Evolutionary conservation across 2,329 filamentous ascomycete species (phyloP).

Genomic region (Lasiodiplodia citricola): DNA sequence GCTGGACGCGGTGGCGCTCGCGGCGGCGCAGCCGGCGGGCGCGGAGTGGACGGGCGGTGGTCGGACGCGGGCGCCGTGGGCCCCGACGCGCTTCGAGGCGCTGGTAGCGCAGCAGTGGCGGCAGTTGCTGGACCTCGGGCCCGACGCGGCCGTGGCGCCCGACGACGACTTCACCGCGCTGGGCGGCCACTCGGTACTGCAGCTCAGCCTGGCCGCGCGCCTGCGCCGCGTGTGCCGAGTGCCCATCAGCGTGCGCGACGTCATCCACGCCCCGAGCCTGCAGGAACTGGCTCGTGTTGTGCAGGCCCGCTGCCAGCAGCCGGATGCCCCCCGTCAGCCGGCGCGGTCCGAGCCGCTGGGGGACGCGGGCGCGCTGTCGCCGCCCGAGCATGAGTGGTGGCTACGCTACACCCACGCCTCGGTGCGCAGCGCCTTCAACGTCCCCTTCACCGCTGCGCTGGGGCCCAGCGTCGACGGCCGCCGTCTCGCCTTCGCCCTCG

Average conservation of each 20-base stretch:
- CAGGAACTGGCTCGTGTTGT: too few species aligned
- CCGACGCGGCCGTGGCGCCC: constrained; percentile 49
- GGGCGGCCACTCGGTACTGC: constrained; percentile 62
- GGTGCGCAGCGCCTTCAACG: constrained; percentile 37
- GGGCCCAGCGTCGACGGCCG: constrained; percentile 28
- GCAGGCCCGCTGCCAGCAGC: too few species aligned
- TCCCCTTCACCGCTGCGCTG: constrained; percentile 31
- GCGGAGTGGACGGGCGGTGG: constrained; percentile 28
- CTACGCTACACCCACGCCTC: constrained; percentile 29
- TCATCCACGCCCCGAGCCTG: constrained; percentile 1
- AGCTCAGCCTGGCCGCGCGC: constrained; percentile 31
- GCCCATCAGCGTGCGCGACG: constrained; percentile 29
- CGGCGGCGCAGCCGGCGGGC: not conserved
- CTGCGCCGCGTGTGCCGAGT: constrained; percentile 27
- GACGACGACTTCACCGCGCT: constrained; percentile 66
- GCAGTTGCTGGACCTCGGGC: constrained; percentile 13
- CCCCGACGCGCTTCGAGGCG: not conserved
- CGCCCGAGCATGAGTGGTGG: not conserved
- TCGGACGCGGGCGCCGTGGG: not conserved
- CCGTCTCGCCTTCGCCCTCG: constrained; percentile 32
- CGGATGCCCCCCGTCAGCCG: too few species aligned
- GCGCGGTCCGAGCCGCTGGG: too few species aligned
- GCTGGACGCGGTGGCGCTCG: constrained; percentile 32
- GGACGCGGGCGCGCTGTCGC: too few species aligned
- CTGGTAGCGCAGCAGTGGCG: constrained; percentile 29